A percentile compares a stretch with the other conserved stretches of the same genome.
Conservation (phyloP, 1,139 yeast genomes). For the Magnusiomyces clavatus region DNA sequence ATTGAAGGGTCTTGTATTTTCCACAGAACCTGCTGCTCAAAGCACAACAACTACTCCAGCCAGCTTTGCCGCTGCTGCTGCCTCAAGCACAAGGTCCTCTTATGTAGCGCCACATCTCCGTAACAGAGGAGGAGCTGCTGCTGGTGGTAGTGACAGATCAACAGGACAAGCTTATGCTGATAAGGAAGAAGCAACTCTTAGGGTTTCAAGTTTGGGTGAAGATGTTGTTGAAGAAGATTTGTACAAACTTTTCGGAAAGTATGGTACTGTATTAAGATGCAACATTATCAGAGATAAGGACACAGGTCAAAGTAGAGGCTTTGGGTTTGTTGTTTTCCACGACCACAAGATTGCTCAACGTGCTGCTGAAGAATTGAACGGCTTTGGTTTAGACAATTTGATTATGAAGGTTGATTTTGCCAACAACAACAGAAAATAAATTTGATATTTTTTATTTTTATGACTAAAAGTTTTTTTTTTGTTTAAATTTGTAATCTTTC, state of each 20-base stretch:
- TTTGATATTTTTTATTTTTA: neutral
- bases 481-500: neutral
- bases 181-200: slow-evolving; percentile 71
- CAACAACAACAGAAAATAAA: slow-evolving; percentile 20
- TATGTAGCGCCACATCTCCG: slow-evolving; percentile 73
- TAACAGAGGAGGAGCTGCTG: slow-evolving; percentile 44
- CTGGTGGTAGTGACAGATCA: slow-evolving; percentile 32
- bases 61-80: slow-evolving; percentile 25
- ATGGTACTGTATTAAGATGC: slow-evolving; percentile 67
- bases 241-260: slow-evolving; percentile 60
- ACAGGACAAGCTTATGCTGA: slow-evolving; percentile 37
- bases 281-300: slow-evolving; percentile 85
- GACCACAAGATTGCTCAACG: slow-evolving; percentile 62
- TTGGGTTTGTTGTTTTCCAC: slow-evolving; percentile 88
- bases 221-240: slow-evolving; percentile 78
- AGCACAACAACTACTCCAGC: slow-evolving; percentile 28
- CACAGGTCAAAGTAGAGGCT: slow-evolving; percentile 91
- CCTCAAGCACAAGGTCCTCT: slow-evolving; percentile 30
- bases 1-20: slow-evolving; percentile 70
- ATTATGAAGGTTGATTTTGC: slow-evolving; percentile 48
- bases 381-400: slow-evolving; percentile 88
- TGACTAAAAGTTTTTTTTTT: neutral
- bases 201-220: slow-evolving; percentile 85
- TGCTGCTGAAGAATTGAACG: slow-evolving; percentile 75
- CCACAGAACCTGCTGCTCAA: slow-evolving; percentile 29